Base-by-base conservation (phyloP, 495 filamentous ascomycete genomes). In the Talaromyces liani region DNA sequence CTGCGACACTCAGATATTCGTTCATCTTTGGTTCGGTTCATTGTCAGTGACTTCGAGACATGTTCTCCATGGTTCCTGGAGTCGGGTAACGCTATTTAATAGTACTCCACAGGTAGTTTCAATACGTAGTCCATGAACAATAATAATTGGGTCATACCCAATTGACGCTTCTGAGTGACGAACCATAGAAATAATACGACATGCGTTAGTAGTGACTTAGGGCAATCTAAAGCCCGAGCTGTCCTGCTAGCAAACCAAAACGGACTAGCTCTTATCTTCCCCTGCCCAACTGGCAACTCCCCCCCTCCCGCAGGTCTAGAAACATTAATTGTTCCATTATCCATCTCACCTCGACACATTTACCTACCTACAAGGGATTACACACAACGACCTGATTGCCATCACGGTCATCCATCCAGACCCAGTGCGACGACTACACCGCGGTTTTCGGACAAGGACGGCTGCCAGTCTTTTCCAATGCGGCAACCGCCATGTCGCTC, bases 401-500 rank as follows among this genome's bases (percentile, higher is more conserved):
- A 14, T 14, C 12, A 20, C 56, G 3, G 5, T 25, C 29, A 6
- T 36, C 16, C 10, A 33, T 9, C 18, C 27, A 22, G 12, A 57
- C 29, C 22, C 24, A 55, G 51, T 49, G 45, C 56, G 29, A 25
- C 27, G 27, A 36, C 29, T 33, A 20, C 31, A 58, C 4, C 14
- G 29, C 27, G 31, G 7, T 36, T 58, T 5, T 33, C 53, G 22
- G 9, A 27, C 27, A 25, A 56, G 53, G 27, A 56, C 53, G 53
- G 22, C 53, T 60, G 36, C 62, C 59, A 45, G 64, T 65, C 47
- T 65, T 59, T 65, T 67, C 69, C 71, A 73, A 81, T 81, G 78
- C 74, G 66, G 76, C 66, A 68, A 71, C 69, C 74, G 71, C 66
- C 74, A 98, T 98, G 94, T 98, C 94, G 82, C 82, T 98, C 77